Percentiles rank a stretch among this genome's conserved stretches.
Evolutionary conservation across 768 basidiomycete genomes (phyloP).

Genomic region (Gautieria morchelliformis): DNA sequence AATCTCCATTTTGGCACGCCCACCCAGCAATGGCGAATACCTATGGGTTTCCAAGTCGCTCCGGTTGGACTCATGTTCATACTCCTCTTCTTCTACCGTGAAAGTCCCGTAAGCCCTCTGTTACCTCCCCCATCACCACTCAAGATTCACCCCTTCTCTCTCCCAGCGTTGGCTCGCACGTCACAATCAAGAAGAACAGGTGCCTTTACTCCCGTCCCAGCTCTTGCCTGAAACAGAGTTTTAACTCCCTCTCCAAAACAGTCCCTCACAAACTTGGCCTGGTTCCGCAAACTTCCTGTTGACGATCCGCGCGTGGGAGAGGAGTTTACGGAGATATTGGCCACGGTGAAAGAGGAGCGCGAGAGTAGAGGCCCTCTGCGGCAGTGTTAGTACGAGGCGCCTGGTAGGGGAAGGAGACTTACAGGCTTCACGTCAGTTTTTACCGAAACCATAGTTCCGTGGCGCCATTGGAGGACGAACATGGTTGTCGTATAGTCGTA

Average conservation of each 20-base stretch:
- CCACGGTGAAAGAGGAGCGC: conserved; percentile 66
- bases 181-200: conserved; percentile 6
- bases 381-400: no score
- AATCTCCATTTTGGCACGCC: conserved; percentile 3
- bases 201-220: neutral
- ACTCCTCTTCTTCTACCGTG: conserved; percentile 48
- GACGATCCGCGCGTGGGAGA: conserved; percentile 36
- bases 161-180: conserved; percentile 47
- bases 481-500: no score
- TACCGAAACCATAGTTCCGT: conserved; percentile 7
- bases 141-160: neutral
- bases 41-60: conserved; percentile 69
- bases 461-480: conserved; percentile 5
- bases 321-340: conserved; percentile 75
- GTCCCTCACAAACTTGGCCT: conserved; percentile 52
- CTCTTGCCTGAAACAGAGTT: neutral
- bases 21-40: conserved; percentile 45
- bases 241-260: neutral
- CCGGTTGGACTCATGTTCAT: conserved; percentile 65
- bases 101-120: conserved; percentile 21
- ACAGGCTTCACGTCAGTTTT: conserved; percentile 2
- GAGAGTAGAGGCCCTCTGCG: conserved; percentile 57
- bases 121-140: neutral
- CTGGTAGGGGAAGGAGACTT: no score
- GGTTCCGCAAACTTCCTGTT: conserved; percentile 40